phyloP scores from a whole-genome alignment of 1,284 basidiomycete species.

The Microbotryum lychnidis-dioicae region DNA sequence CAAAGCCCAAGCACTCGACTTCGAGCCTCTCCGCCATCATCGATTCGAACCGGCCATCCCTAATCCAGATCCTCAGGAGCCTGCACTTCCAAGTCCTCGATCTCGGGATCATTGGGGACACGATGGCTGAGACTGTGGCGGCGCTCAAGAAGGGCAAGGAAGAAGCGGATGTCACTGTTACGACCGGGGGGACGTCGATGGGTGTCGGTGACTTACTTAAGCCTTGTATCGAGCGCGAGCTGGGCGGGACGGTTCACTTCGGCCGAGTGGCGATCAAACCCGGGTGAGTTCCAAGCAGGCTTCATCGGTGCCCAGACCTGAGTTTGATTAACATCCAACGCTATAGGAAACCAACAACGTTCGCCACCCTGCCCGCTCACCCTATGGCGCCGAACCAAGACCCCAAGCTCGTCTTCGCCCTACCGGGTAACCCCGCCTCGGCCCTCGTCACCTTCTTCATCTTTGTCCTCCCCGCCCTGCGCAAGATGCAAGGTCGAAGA shows the following conservation, averaged over 20 bases:
- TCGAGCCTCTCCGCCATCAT: conserved; percentile 50
- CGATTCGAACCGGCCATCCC: conserved; percentile 75
- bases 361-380: conserved; percentile 58
- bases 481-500: conserved; percentile 62
- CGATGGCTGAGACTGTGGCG: conserved; percentile 53
- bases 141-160: conserved; percentile 54
- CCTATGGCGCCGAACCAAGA: conserved; percentile 31
- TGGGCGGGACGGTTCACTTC: conserved; percentile 67
- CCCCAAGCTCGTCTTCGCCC: conserved; percentile 63
- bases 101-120: conserved; percentile 67
- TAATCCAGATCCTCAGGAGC: conserved; percentile 59
- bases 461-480: conserved; percentile 71
- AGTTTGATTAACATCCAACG: conserved; percentile 41
- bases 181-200: conserved; percentile 86
- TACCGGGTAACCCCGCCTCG: conserved; percentile 80
- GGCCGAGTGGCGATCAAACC: conserved; percentile 55
- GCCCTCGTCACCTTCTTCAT: conserved; percentile 81
- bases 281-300: conserved; percentile 28
- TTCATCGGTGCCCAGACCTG: not conserved
- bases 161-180: conserved; percentile 63
- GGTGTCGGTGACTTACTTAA: conserved; percentile 77
- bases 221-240: conserved; percentile 70
- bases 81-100: conserved; percentile 71
- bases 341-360: conserved; percentile 73
- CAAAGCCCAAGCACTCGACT: not conserved